A percentile compares a stretch with the other conserved stretches of the same genome.
Conservation (phyloP, 345 rosid genomes). For the Gossypioides kirkii region DNA sequence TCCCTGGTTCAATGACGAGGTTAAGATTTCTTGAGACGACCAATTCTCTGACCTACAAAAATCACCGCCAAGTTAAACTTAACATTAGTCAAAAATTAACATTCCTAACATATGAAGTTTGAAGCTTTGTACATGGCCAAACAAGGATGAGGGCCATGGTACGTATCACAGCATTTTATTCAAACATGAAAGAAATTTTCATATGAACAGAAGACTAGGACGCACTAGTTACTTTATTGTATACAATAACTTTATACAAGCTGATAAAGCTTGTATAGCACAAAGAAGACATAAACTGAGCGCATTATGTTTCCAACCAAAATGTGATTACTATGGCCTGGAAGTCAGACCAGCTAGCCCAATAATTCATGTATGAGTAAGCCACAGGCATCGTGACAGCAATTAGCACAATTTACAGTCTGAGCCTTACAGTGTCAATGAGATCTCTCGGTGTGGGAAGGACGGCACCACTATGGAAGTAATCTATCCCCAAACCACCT, state of each 20-base stretch:
- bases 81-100: background rate
- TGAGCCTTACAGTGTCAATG: conserved; percentile 70
- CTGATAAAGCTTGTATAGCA: background rate
- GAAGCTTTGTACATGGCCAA: background rate
- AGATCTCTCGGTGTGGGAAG: conserved; percentile 96
- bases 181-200: background rate
- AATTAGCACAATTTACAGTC: conserved; percentile 12
- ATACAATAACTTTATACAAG: background rate
- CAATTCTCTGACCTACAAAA: conserved; percentile 71
- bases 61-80: background rate
- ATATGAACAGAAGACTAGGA: background rate
- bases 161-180: background rate
- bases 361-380: conserved; percentile 4
- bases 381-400: background rate
- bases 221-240: background rate
- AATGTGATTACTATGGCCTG: background rate
- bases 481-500: conserved; percentile 98
- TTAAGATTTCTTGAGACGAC: conserved; percentile 76
- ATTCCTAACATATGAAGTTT: background rate
- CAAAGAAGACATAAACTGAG: background rate
- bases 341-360: background rate
- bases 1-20: conserved; percentile 94
- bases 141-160: background rate
- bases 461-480: conserved; percentile 73
- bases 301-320: background rate